Percentiles rank a stretch among this genome's conserved stretches.
phyloP scores from a whole-genome alignment of 768 basidiomycete species.

The Mrakia blollopis region DNA sequence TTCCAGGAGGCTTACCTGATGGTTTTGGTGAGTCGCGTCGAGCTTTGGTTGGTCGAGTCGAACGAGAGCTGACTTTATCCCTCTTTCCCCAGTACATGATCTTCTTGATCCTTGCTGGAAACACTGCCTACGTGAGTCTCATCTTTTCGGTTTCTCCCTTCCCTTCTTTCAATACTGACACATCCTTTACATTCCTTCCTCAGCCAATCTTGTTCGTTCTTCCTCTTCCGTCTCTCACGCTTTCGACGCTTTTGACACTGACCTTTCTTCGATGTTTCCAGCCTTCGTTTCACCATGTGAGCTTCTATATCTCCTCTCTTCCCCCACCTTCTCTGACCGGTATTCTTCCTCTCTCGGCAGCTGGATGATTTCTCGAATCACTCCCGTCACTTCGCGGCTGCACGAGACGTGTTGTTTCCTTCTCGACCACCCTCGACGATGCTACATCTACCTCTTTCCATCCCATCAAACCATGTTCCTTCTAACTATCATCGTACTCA shows the following conservation, averaged over 20 bases:
- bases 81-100: constrained; percentile 48
- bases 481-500: constrained; percentile 57
- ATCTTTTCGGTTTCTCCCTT: background rate
- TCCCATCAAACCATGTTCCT: constrained; percentile 94
- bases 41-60: background rate
- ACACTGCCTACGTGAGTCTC: constrained; percentile 80
- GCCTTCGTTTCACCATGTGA: constrained; percentile 77
- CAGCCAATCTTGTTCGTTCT: constrained; percentile 78
- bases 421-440: constrained; percentile 81
- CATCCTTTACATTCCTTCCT: background rate
- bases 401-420: constrained; percentile 83
- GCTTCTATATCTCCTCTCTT: background rate
- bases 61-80: too few species aligned
- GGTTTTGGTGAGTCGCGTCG: constrained; percentile 47
- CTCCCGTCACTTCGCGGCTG: constrained; percentile 57
- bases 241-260: background rate
- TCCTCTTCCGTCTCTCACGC: constrained; percentile 10
- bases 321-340: background rate
- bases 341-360: constrained; percentile 47
- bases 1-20: constrained; percentile 81
- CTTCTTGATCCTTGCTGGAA: constrained; percentile 79
- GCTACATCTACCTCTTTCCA: constrained; percentile 39
- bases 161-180: background rate
- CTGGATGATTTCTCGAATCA: constrained; percentile 64
- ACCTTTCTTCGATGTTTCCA: constrained; percentile 39